Evolutionary conservation across 306 rosid species (phyloP), one percentile per base, ranked within the genome.

Genomic region (Oxytropis ochrocephala): DNA sequence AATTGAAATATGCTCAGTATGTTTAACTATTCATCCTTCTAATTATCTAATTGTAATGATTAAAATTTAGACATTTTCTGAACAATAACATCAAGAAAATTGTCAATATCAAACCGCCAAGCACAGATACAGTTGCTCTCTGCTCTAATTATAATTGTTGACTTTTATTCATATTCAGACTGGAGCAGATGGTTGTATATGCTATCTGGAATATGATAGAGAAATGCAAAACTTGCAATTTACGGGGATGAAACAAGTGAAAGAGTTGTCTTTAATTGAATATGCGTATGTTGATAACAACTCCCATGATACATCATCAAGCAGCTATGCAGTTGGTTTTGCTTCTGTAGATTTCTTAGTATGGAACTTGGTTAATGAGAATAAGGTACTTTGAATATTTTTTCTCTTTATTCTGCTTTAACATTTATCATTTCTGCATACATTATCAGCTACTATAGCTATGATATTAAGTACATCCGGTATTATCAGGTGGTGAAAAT

Each of bases 141-240:
- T 32, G 14, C 39, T 65, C 14, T 72, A 56, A 24, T 75, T 52
- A 41, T 42, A 69, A 59, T 56, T 48, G 47, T 70, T 43, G 59
- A 13, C 52, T 67, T 79, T 55, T 36, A 65, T 75, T 78, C 73
- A 61, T 57, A 13, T 75, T 85, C 90, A 94, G 97, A 90, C 97
- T 14, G 98, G 98, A 58, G 98, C 87, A 59, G 98, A 94, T 83
- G 97, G 98, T 65, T 94, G 98, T 75, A 83, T 88, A 79, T 90
- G 98, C 78, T 81, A 80, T 79, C 79, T 90, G 80, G 95, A 94
- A 83, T 94, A 87, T 79, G 80, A 85, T 68, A 81, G 68, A 72
- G 88, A 79, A 74, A 77, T 39, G 71, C 76, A 81, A 70, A 55
- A 47, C 67, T 87, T 94, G 85, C 95, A 94, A 80, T 94, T 94